Percentiles rank a stretch among this genome's conserved stretches.
Conservation (phyloP, 1,284 basidiomycete genomes). For the Cystobasidiaceae sp. region DNA sequence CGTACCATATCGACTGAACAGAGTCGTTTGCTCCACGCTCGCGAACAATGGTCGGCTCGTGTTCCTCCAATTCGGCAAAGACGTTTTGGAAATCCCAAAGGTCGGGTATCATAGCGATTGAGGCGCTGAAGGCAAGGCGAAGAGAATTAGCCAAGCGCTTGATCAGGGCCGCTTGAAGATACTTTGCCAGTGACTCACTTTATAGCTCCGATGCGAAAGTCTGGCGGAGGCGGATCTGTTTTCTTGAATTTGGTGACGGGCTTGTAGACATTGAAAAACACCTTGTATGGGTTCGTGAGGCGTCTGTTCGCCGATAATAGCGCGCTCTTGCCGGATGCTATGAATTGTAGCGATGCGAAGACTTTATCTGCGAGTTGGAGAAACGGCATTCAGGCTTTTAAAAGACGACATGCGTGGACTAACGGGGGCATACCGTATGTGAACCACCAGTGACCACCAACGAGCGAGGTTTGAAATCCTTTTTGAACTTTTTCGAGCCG, state of each 20-base stretch:
- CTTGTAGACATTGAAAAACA: conserved; percentile 91
- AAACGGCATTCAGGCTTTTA: background rate
- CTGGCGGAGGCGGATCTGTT: conserved; percentile 69
- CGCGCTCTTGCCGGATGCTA: conserved; percentile 57
- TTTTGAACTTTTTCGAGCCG: conserved; percentile 8
- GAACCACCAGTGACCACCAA: conserved; percentile 37
- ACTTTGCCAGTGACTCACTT: too few relatives aligned
- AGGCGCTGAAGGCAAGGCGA: conserved; percentile 52
- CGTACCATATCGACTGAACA: too few relatives aligned
- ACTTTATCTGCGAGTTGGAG: conserved; percentile 46
- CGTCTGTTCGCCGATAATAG: conserved; percentile 14
- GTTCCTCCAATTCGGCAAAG: conserved; percentile 51
- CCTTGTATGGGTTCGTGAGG: conserved; percentile 61
- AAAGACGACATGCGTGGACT: background rate
- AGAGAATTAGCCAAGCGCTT: too few relatives aligned
- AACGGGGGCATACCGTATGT: conserved; percentile 37
- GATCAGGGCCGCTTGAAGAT: too few relatives aligned
- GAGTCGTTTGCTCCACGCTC: background rate
- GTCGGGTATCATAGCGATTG: conserved; percentile 67
- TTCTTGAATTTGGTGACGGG: conserved; percentile 79
- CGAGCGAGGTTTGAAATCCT: conserved; percentile 26
- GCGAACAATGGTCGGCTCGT: background rate
- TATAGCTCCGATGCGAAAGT: conserved; percentile 80
- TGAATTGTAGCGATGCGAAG: conserved; percentile 68
- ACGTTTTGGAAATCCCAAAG: conserved; percentile 62